Evolutionary conservation across 1,284 basidiomycete genomes (phyloP).

Genomic region (Cystobasidium pallidum): DNA sequence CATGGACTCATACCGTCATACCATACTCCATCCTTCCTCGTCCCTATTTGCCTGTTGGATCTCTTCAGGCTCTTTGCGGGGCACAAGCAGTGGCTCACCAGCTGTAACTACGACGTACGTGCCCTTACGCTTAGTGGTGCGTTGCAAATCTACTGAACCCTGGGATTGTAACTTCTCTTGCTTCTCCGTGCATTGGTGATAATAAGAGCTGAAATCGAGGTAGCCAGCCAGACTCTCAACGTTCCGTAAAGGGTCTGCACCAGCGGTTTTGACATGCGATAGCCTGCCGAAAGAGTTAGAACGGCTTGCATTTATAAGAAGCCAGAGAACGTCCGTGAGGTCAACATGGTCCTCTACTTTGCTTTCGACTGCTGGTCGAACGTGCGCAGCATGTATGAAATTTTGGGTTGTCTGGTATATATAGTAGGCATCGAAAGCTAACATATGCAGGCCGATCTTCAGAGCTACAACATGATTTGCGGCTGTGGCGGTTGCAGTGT

Average conservation of each 20-base stretch:
- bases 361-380: not conserved
- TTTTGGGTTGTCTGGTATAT: conserved; percentile 4
- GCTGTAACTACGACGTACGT: conserved; percentile 10
- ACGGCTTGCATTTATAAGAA: not conserved
- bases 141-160: not conserved
- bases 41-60: not conserved
- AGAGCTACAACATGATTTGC: conserved; percentile 25
- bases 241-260: not conserved
- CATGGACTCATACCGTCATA: not conserved
- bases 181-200: not conserved
- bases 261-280: not conserved
- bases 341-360: not conserved
- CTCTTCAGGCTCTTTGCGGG: not conserved
- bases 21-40: conserved; percentile 5
- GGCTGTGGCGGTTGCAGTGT: not conserved
- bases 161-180: not conserved
- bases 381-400: not conserved
- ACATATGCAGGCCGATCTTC: conserved; percentile 19
- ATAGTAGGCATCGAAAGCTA: conserved; percentile 31
- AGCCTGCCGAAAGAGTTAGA: not conserved
- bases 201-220: not conserved
- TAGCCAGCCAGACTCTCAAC: not conserved
- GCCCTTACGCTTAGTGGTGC: not conserved
- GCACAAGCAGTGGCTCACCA: not conserved
- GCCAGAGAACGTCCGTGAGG: not conserved